A percentile compares a stretch with the other conserved stretches of the same genome.
Evolutionary conservation across 176 grass and related monocot species (phyloP).

Genomic region (Raddia guianensis): DNA sequence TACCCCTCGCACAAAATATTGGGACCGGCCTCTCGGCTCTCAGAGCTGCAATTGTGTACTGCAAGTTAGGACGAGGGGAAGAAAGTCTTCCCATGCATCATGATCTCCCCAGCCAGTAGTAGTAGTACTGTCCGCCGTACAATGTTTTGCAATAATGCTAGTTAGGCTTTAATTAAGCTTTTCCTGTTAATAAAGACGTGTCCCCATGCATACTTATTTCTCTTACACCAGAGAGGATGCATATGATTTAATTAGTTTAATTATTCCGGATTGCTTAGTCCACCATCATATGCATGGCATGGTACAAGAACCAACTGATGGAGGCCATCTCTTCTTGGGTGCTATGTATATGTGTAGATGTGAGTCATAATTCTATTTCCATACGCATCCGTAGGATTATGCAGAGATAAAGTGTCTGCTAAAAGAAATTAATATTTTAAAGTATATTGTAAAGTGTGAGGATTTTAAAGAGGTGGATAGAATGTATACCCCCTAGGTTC

Average conservation of each 20-base stretch:
- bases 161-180: slow-evolving; percentile 24
- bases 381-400: no score
- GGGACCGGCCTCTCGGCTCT: background rate
- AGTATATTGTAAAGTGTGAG: no score
- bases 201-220: slow-evolving; percentile 3
- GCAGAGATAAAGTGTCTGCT: no score
- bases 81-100: slow-evolving; percentile 50
- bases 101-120: slow-evolving; percentile 25
- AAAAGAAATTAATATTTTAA: no score
- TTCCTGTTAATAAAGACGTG: slow-evolving; percentile 44
- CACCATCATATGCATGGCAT: no score
- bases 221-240: no score
- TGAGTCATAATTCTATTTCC: no score
- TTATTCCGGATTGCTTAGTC: no score
- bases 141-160: slow-evolving; percentile 31
- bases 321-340: background rate
- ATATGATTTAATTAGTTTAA: no score
- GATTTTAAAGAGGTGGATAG: no score
- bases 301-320: no score
- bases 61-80: background rate
- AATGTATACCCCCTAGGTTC: no score
- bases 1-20: slow-evolving; percentile 6
- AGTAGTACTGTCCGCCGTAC: slow-evolving; percentile 17
- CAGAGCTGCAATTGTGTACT: slow-evolving; percentile 11
- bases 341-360: background rate